phyloP scores from a whole-genome alignment of 2,329 filamentous ascomycete species.

The Colletotrichum magnum region DNA sequence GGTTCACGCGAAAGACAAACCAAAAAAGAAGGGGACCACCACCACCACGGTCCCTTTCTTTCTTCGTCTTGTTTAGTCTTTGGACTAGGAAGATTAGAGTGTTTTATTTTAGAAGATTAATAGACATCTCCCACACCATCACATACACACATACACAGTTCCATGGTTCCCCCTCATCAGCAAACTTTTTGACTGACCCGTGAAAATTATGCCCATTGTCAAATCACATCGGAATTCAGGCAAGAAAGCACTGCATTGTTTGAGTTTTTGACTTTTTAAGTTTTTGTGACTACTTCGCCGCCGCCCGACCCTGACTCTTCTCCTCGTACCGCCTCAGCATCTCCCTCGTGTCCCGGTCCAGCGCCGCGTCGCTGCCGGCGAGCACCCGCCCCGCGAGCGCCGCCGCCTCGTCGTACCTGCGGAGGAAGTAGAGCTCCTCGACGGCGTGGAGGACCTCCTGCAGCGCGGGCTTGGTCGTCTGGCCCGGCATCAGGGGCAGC shows the following conservation, averaged over 20 bases:
- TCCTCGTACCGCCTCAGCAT: constrained; percentile 59
- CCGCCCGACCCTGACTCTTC: constrained; percentile 54
- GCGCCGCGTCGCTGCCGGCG: constrained; percentile 45
- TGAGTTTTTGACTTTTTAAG: no score
- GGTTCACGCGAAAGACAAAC: not conserved
- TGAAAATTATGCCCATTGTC: not conserved
- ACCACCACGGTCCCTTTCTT: not conserved
- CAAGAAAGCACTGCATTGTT: not conserved
- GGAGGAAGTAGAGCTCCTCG: constrained; percentile 71
- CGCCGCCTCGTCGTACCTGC: constrained; percentile 61
- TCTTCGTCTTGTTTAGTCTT: constrained; percentile 2
- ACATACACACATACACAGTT: not conserved
- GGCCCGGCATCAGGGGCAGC: constrained; percentile 54
- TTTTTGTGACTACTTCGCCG: not conserved
- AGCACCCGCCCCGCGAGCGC: constrained; percentile 56
- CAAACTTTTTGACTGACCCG: constrained; percentile 16
- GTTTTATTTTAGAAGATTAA: constrained; percentile 21
- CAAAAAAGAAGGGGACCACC: no score
- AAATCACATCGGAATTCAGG: not conserved
- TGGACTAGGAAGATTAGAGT: constrained; percentile 19
- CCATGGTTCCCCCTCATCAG: not conserved
- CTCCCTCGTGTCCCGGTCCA: constrained; percentile 61
- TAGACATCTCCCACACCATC: constrained; percentile 19
- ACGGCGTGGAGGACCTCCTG: constrained; percentile 69
- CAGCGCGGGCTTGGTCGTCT: constrained; percentile 60